Conservation (phyloP, 441 rosid species). For the Pelargonium citronellum region DNA sequence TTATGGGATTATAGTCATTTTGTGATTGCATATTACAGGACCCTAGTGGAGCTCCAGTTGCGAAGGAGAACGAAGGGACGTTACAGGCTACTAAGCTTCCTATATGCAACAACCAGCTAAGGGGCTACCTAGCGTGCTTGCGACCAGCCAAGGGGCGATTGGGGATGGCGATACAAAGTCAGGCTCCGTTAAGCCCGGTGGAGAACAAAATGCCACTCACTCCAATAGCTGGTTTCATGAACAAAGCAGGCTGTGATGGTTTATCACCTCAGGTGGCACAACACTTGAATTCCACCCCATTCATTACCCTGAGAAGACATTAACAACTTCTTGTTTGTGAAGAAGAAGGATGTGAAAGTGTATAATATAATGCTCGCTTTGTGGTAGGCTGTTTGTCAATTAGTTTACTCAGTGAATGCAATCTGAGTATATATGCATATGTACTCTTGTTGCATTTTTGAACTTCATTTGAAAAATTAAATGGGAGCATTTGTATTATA, state of each 20-base stretch:
- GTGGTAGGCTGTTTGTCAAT: neutral
- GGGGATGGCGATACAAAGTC: constrained; percentile 14
- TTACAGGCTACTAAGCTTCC: constrained; percentile 49
- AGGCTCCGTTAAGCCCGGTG: constrained; percentile 36
- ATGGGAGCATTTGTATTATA: too few species aligned
- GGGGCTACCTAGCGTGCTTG: constrained; percentile 50
- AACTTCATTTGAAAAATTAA: neutral
- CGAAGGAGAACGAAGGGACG: constrained; percentile 48
- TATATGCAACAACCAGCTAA: constrained; percentile 30
- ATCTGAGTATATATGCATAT: neutral
- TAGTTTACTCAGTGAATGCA: neutral
- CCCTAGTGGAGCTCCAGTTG: constrained; percentile 42
- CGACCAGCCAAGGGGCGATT: constrained; percentile 35
- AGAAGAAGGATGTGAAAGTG: neutral
- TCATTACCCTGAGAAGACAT: constrained; percentile 41
- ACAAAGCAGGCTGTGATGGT: constrained; percentile 29
- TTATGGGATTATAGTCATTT: neutral
- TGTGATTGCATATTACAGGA: constrained; percentile 34
- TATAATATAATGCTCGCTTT: constrained; percentile 10
- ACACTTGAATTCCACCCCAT: constrained; percentile 52
- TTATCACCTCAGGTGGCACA: constrained; percentile 38
- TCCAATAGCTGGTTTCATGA: constrained; percentile 29
- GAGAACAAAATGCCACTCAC: constrained; percentile 48
- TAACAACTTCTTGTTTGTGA: constrained; percentile 12
- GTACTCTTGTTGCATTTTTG: neutral